Evolutionary conservation across 1,139 yeast genomes (phyloP).

Genomic region (Yamadazyma oceani): DNA sequence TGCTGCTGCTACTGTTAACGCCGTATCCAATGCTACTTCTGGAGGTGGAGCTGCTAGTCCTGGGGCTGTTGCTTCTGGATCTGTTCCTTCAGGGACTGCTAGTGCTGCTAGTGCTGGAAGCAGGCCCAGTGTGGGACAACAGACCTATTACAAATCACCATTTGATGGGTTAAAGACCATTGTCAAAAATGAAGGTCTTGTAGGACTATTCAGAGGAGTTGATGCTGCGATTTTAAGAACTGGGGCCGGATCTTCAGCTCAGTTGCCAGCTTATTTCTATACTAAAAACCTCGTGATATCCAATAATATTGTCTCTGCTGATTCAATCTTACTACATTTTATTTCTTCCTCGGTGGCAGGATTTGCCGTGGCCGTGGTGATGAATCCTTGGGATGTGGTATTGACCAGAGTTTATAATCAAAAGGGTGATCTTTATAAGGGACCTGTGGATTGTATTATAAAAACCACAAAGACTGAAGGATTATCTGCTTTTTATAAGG

Average conservation of each 20-base stretch:
- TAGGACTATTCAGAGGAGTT: slow-evolving; percentile 84
- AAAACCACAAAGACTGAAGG: slow-evolving; percentile 87
- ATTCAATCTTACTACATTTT: slow-evolving; percentile 73
- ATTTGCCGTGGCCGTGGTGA: slow-evolving; percentile 86
- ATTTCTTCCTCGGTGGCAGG: slow-evolving; percentile 80
- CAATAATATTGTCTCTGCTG: slow-evolving; percentile 50
- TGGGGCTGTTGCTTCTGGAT: no score
- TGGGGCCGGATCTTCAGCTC: slow-evolving; percentile 95
- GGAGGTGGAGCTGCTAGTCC: no score
- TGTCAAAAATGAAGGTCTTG: slow-evolving; percentile 65
- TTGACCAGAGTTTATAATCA: slow-evolving; percentile 94
- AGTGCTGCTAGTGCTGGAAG: slow-evolving; percentile 21
- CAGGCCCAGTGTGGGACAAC: slow-evolving; percentile 65
- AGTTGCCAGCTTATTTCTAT: slow-evolving; percentile 86
- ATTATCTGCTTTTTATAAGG: slow-evolving; percentile 84
- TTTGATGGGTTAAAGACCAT: slow-evolving; percentile 68
- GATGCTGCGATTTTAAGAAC: slow-evolving; percentile 94
- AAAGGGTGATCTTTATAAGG: slow-evolving; percentile 80
- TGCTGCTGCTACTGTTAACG: slow-evolving; percentile 24
- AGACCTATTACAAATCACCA: slow-evolving; percentile 76
- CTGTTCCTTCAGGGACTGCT: not conserved
- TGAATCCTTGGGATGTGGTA: slow-evolving; percentile 97
- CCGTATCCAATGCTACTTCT: not conserved
- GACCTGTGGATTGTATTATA: slow-evolving; percentile 83
- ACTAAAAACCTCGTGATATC: slow-evolving; percentile 60